phyloP scores from a whole-genome alignment of 2,329 filamentous ascomycete species.

The Fusarium sp. region DNA sequence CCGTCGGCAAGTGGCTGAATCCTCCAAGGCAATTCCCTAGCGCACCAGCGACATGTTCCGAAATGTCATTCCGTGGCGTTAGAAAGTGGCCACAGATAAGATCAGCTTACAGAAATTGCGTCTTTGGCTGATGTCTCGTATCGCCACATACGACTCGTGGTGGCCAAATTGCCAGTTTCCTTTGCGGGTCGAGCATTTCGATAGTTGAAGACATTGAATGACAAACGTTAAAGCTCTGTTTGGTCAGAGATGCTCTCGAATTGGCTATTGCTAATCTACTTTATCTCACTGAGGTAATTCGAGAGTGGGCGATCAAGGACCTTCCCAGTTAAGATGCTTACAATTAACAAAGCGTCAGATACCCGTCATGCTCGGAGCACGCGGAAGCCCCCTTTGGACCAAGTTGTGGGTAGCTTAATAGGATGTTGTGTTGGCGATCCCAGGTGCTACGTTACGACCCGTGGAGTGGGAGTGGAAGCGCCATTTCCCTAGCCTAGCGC shows the following conservation, averaged over 20 bases:
- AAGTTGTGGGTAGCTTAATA: constrained; percentile 7
- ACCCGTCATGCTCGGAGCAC: constrained; percentile 3
- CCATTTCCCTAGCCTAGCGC: not conserved
- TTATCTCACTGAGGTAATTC: constrained; percentile 13
- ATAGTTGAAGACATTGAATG: constrained; percentile 13
- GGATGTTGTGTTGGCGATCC: not conserved
- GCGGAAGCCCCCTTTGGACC: not conserved
- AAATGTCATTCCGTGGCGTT: constrained; percentile 1
- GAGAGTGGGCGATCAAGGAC: constrained; percentile 16
- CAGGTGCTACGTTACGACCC: constrained; percentile 4
- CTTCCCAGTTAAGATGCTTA: constrained; percentile 26
- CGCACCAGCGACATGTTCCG: not conserved
- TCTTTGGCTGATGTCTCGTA: not conserved
- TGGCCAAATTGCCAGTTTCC: not conserved
- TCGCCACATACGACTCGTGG: not conserved
- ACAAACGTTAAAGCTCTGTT: constrained; percentile 9
- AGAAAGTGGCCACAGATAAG: not conserved
- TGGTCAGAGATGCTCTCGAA: not conserved
- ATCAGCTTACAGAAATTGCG: not conserved
- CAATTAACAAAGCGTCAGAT: constrained; percentile 15
- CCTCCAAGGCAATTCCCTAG: not conserved
- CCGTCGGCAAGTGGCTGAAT: not conserved
- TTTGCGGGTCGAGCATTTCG: not conserved
- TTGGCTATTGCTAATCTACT: constrained; percentile 16
- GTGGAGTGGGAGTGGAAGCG: not conserved